Evolutionary conservation across 306 rosid genomes (phyloP).

Genomic region (Carpinus viminea): DNA sequence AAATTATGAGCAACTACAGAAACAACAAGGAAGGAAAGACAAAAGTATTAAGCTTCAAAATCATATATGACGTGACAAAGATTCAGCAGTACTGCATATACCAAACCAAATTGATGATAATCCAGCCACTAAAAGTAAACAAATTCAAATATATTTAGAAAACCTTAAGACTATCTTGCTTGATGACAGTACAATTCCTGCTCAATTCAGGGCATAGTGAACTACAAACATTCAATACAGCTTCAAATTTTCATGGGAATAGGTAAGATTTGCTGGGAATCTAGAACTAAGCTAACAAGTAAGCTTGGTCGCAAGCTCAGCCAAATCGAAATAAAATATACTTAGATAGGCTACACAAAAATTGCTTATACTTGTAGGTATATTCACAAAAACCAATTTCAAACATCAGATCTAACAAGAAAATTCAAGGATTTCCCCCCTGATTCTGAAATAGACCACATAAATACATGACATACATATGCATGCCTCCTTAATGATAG

Average conservation of each 20-base stretch:
- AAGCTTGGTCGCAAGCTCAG: neutral
- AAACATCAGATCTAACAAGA: neutral
- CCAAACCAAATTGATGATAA: neutral
- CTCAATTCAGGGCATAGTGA: neutral
- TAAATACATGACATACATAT: neutral
- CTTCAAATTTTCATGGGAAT: neutral
- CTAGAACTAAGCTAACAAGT: neutral
- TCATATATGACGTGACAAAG: neutral
- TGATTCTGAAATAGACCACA: neutral
- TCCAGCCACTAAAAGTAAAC: neutral
- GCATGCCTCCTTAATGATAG: constrained; percentile 7
- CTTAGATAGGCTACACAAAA: neutral
- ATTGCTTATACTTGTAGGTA: neutral
- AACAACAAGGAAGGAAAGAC: neutral
- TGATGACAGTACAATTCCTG: neutral
- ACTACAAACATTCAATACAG: neutral
- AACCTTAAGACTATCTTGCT: neutral
- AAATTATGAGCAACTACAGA: neutral
- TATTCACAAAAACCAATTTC: neutral
- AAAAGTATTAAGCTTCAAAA: too few species aligned
- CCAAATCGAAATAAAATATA: neutral
- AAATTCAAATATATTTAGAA: neutral
- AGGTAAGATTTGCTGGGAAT: neutral
- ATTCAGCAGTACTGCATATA: neutral
- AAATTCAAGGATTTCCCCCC: too few species aligned